Evolutionary conservation across 257 asterid genomes (phyloP), one percentile per base, ranked within the genome.

Genomic region (Fraxinus anomala): DNA sequence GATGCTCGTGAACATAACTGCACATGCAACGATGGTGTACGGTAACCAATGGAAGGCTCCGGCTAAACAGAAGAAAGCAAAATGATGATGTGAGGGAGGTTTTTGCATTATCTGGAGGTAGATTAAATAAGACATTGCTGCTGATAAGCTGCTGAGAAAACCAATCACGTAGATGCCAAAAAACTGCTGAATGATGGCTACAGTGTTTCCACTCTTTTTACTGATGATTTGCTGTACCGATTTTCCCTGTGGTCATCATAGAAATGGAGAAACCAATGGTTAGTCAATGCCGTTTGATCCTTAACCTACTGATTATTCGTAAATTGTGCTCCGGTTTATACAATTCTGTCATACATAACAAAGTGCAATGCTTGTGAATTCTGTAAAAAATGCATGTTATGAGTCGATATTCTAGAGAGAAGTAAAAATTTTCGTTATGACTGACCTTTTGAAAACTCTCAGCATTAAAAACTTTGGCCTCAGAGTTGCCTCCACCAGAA

Each of bases 31-130:
- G 39, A 86, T 78, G 73, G 87, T 78, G 84, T 86, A 84, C 17
- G 92, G 92, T 23, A 91, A 71, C 92, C 92, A 91, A 56, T 89
- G 96, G 56, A 83, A 89, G 61, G 92, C 89, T 68, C 94, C 94
- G 5, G 82, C 74, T 61, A 88, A 17, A 79, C 89, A 86, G 28
- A 86, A 37, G 59, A 87, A 82, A 3, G 87, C 75, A 14, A 91
- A 88, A 73, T 85, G 83, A 21, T 86, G 83, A 54, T 81, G 44
- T 42, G 82, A 77, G 42, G 83, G 89, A 21, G 84, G 71, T 76
- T 76, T 74, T 74, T 81, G 85, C 67, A 76, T 14, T 76, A 86
- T 65, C 82, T 70, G 76, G 54, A 88, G 84, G 85, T 83, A 91
- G 81, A 83, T 47, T 36, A 86, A 79, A 76, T 87, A 91, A 23